Conservation (phyloP, 108 stramenopile genomes). For the Cylindrotheca fusiformis region DNA sequence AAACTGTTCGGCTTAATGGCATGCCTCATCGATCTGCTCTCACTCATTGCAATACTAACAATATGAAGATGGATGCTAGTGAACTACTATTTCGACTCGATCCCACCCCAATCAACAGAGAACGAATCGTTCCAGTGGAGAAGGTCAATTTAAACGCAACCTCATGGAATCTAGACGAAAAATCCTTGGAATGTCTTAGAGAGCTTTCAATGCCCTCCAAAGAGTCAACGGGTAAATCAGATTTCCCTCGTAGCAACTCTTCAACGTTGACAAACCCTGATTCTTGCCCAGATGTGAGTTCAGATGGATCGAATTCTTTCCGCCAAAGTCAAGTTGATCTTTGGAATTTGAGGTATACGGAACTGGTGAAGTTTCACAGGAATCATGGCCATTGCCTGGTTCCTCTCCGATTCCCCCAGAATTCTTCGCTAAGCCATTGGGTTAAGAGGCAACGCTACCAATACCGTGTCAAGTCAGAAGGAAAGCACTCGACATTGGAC, state of each 20-base stretch:
- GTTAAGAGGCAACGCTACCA: slow-evolving; percentile 23
- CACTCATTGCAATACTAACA: background rate
- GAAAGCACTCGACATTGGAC: slow-evolving; percentile 16
- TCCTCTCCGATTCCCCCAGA: slow-evolving; percentile 12
- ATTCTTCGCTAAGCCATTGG: slow-evolving; percentile 23
- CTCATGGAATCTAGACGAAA: slow-evolving; percentile 4
- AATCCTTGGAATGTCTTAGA: background rate
- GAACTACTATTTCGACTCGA: too few species aligned
- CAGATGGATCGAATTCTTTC: background rate
- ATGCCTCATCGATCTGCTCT: background rate
- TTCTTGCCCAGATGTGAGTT: background rate
- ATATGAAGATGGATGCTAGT: background rate
- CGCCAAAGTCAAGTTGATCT: background rate
- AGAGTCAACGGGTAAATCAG: slow-evolving; percentile 2
- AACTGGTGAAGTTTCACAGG: slow-evolving; percentile 30
- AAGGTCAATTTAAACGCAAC: background rate
- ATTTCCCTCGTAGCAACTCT: background rate
- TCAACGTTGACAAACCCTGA: background rate
- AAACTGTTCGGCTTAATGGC: background rate
- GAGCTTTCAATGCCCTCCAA: slow-evolving; percentile 1
- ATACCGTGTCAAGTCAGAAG: slow-evolving; percentile 14
- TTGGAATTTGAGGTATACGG: slow-evolving; percentile 39
- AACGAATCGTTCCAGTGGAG: background rate
- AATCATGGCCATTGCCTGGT: slow-evolving; percentile 38
- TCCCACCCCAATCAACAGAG: background rate